Base-by-base conservation (phyloP, 192 early-diverging fungal genomes). In the Endogone sp. region DNA sequence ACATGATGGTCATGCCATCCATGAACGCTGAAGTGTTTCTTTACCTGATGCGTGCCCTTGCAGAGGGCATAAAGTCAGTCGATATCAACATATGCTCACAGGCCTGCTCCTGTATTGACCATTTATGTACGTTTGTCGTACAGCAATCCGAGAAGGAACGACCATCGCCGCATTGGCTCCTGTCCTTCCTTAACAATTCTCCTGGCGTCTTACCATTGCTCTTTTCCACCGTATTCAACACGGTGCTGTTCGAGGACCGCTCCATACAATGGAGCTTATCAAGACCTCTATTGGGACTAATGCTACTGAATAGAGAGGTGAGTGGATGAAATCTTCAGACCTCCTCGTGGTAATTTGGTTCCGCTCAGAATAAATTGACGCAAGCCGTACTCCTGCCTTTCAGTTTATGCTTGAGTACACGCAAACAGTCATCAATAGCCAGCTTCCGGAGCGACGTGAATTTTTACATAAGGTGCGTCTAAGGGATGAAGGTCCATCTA, bases 211-310 rank as follows among this genome's bases (percentile, higher is more conserved):
- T 91, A 31, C 80, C 82, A 55, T 89, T 84, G 28, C 66, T 93
- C 66, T 81, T 94, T 62, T 62, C 76, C 26, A 79, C 85, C 0
- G 71, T 93, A 59, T 86, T 96, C 68, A 89, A 92, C 55, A 84
- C 87, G 21, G 80, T 94, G 21, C 70, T 94, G 26, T 91, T 95
- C 70, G 94, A 95, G 65, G 92, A 94, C 64, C 75, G 84, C 4
- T 81, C 83, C 29, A 94, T 92, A 68, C 86, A 92, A 70, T 95
- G 94, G 93, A 86, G 87, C 30, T 78, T 95, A 28, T 91, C 91
- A 56, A 75, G 94, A 22, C 93, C 95, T 11, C 79, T 96, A 60
- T 82, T 95, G 70, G 87, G 87, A 4, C 68, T 96, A 60, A 87
- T 94, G 16, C 74, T 94, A 60, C 80, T 95, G 58, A 87, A 92